Evolutionary conservation across 1,284 basidiomycete genomes (phyloP).

Genomic region (Leccinum angustisporum): DNA sequence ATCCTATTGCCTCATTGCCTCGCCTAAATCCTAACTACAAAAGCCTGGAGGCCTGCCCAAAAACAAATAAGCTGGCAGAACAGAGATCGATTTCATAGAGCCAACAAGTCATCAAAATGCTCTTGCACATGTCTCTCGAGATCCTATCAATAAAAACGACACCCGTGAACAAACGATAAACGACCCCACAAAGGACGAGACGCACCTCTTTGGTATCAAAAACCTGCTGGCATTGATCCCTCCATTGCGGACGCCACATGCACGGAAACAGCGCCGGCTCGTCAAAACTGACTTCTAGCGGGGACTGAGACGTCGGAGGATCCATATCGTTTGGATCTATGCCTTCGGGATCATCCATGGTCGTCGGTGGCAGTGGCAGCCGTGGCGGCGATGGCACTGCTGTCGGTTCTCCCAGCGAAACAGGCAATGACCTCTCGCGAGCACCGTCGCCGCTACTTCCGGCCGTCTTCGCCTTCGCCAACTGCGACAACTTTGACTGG

Average conservation of each 20-base stretch:
- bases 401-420: neutral
- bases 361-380: neutral
- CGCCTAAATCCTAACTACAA: no score
- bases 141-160: conserved; percentile 11
- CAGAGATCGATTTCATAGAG: neutral
- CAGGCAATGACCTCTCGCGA: neutral
- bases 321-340: conserved; percentile 26
- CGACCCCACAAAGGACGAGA: neutral
- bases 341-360: conserved; percentile 8
- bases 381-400: conserved; percentile 3
- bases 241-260: conserved; percentile 30
- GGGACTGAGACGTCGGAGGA: neutral
- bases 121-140: conserved; percentile 26
- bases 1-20: neutral
- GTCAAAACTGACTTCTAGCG: conserved; percentile 13
- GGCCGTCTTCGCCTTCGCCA: conserved; percentile 1
- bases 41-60: no score
- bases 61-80: no score
- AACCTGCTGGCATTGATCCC: conserved; percentile 27
- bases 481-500: conserved; percentile 14
- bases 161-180: neutral
- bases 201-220: conserved; percentile 35
- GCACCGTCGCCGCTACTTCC: neutral
- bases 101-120: conserved; percentile 17
- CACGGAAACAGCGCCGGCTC: conserved; percentile 28